phyloP scores from a whole-genome alignment of 176 grass and related monocot genomes.

The Oryza meridionalis region DNA sequence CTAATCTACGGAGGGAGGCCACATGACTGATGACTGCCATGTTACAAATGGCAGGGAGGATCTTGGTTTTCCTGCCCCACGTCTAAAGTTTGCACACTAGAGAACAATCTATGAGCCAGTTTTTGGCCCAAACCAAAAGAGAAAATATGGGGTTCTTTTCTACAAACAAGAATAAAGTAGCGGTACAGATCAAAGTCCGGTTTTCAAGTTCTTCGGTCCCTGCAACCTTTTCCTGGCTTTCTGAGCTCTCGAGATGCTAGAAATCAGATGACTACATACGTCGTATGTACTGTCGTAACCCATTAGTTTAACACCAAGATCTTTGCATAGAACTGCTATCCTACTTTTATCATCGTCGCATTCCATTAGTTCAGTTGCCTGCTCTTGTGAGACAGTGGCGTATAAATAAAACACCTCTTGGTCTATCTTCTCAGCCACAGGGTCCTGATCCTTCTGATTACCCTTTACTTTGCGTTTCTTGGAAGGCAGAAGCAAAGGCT shows the following conservation, averaged over 20 bases:
- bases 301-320: slow-evolving; percentile 71
- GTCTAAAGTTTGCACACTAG: not conserved
- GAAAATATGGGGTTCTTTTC: not conserved
- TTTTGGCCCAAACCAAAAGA: slow-evolving; percentile 5
- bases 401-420: slow-evolving; percentile 58
- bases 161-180: not conserved
- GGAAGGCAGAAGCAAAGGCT: not conserved
- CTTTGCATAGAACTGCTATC: slow-evolving; percentile 67
- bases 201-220: slow-evolving; percentile 46
- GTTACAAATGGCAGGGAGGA: not conserved
- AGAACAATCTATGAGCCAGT: not conserved
- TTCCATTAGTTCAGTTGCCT: slow-evolving; percentile 51
- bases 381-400: slow-evolving; percentile 52
- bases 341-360: slow-evolving; percentile 53
- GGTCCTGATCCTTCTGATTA: slow-evolving; percentile 30
- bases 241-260: slow-evolving; percentile 54
- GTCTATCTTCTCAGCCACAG: slow-evolving; percentile 35
- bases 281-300: slow-evolving; percentile 60
- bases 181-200: slow-evolving; percentile 17
- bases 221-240: slow-evolving; percentile 54
- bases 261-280: slow-evolving; percentile 55
- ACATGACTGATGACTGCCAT: not conserved
- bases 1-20: not conserved
- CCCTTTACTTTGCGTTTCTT: not conserved
- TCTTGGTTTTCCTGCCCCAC: not conserved